Evolutionary conservation across 2,329 filamentous ascomycete species (phyloP), one percentile per base, ranked within the genome.

Genomic region (Cadophora gregata): DNA sequence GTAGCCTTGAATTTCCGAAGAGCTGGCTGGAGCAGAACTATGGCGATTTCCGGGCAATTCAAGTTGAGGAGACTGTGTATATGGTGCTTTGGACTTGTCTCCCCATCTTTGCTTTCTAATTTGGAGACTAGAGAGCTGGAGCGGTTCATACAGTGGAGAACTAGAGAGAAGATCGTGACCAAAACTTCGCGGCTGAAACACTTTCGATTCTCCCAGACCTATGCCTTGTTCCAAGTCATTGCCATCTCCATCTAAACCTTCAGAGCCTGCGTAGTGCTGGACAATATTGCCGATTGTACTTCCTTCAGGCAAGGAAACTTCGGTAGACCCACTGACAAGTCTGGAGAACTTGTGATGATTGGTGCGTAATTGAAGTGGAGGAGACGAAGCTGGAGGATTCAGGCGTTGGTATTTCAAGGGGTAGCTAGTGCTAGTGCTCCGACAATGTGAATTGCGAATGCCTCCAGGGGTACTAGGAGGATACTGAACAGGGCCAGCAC

Each of bases 241-340:
- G 25, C 21, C 31, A 19, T 55, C 60, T 36, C 48, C 60, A 55
- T 62, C 31, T 25, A 38, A 25, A 9, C 31, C 60, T 36, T 62
- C 60, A 29, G 60, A 62, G 27, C 60, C 60, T 29, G 47, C 60
- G 16, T 62, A 62, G 48, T 62, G 60, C 19, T 62, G 60, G 24
- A 62, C 60, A 24, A 62, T 62, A 19, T 76, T 74, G 6, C 71
- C 73, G 50, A 76, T 66, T 4, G 75, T 76, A 33, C 74, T 76
- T 38, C 71, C 69, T 36, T 74, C 71, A 27, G 38, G 70, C 31
- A 67, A 38, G 33, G 67, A 69, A 50, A 47, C 42, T 19, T 69
- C 64, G 25, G 64, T 48, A 25, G 65, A 66, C n/a, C 62, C 33
- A 31, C 53, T 63, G 4, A 27, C 38, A 47, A 42, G 27, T 29